phyloP scores from a whole-genome alignment of 2,329 filamentous ascomycete genomes.

The Fusarium anguioides region DNA sequence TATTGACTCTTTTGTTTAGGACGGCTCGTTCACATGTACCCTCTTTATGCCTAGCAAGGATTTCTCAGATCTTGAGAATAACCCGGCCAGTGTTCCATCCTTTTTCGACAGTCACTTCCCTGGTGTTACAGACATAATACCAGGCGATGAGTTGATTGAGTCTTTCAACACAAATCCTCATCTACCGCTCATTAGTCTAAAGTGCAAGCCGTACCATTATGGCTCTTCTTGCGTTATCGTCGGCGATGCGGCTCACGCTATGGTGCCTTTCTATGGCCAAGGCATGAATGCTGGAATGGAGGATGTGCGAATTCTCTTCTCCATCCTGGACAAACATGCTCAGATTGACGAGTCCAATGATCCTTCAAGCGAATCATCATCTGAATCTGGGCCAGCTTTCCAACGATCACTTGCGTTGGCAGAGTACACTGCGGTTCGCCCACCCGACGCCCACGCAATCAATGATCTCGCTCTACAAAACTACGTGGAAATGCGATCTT shows the following conservation, averaged over 20 bases:
- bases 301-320: constrained; percentile 90
- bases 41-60: constrained; percentile 83
- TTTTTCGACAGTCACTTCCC: constrained; percentile 91
- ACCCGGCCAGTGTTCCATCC: constrained; percentile 67
- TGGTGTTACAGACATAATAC: constrained; percentile 80
- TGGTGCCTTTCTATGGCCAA: constrained; percentile 98
- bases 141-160: constrained; percentile 71
- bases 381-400: constrained; percentile 58
- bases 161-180: constrained; percentile 89
- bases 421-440: constrained; percentile 79
- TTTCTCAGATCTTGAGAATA: constrained; percentile 74
- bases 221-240: constrained; percentile 81
- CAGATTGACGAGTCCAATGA: constrained; percentile 58
- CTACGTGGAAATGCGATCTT: constrained; percentile 92
- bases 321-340: constrained; percentile 77
- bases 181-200: constrained; percentile 91
- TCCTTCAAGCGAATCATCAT: constrained; percentile 48
- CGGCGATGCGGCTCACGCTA: constrained; percentile 95
- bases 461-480: constrained; percentile 92
- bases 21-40: constrained; percentile 94
- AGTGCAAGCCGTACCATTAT: constrained; percentile 90
- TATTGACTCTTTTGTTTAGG: constrained; percentile 56
- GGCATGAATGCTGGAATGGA: constrained; percentile 98
- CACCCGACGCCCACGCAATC: constrained; percentile 86
- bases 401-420: constrained; percentile 74